phyloP scores from a whole-genome alignment of 371 early-diverging fungal genomes.

The Apophysomyces variabilis region DNA sequence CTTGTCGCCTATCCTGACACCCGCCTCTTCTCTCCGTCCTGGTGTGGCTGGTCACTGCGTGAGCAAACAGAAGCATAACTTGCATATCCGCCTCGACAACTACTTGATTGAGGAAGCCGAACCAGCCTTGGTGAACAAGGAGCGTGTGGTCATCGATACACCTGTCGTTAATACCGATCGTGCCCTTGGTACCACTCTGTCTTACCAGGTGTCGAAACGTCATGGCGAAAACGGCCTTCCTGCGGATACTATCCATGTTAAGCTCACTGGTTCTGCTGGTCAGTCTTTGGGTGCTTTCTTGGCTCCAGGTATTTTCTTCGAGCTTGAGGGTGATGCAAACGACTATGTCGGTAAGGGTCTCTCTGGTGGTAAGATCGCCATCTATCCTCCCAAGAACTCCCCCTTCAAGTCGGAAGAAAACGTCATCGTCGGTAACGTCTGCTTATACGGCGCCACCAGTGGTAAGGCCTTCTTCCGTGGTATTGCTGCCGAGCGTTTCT shows the following conservation, averaged over 20 bases:
- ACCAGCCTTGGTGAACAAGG: slow-evolving; percentile 66
- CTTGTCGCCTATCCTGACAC: slow-evolving; percentile 85
- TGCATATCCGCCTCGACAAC: slow-evolving; percentile 20
- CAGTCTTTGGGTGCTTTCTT: slow-evolving; percentile 96
- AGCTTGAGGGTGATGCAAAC: slow-evolving; percentile 96
- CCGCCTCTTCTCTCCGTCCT: slow-evolving; percentile 85
- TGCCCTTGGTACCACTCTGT: slow-evolving; percentile 88
- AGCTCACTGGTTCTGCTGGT: slow-evolving; percentile 93
- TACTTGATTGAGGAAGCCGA: slow-evolving; percentile 81
- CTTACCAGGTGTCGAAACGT: slow-evolving; percentile 83
- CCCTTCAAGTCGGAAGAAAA: slow-evolving; percentile 85
- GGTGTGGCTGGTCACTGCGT: slow-evolving; percentile 84
- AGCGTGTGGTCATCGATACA: slow-evolving; percentile 64
- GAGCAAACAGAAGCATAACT: slow-evolving; percentile 38
- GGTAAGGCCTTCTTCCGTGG: slow-evolving; percentile 94
- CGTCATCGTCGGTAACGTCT: slow-evolving; percentile 95
- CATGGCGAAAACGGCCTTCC: slow-evolving; percentile 89
- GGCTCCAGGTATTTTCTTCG: slow-evolving; percentile 88
- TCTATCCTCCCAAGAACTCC: slow-evolving; percentile 85
- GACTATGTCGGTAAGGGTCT: slow-evolving; percentile 99
- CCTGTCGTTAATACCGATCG: slow-evolving; percentile 94
- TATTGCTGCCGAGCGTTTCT: slow-evolving; percentile 96
- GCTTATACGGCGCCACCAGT: slow-evolving; percentile 95
- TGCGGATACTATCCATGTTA: slow-evolving; percentile 82
- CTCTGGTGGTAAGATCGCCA: slow-evolving; percentile 87